These are phyloP conservation scores for Gastrolobium villosum DNA, from an alignment of 306 rosid genomes.

Conservation along the genomic window DNA sequence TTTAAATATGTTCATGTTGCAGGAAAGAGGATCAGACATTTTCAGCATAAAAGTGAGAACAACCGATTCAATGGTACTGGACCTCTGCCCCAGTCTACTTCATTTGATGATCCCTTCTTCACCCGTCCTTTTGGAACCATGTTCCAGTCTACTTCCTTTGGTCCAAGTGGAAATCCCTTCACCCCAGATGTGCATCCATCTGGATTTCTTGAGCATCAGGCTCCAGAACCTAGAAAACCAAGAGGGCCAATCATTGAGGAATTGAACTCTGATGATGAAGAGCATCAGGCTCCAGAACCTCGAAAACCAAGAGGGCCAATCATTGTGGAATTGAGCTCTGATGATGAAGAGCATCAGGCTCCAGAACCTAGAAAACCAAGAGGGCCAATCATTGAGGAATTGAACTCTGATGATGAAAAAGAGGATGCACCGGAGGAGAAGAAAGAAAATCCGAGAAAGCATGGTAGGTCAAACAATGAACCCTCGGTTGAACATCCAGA, in stretches of 20 bases:
- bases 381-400: slow-evolving; percentile 77
- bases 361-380: slow-evolving; percentile 28
- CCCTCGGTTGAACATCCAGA: slow-evolving; percentile 13
- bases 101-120: too few relatives aligned
- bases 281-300: too few relatives aligned
- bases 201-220: too few relatives aligned
- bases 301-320: too few relatives aligned
- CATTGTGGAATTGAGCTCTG: too few relatives aligned
- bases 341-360: too few relatives aligned
- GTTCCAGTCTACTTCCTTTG: too few relatives aligned
- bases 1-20: slow-evolving; percentile 11
- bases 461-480: slow-evolving; percentile 52
- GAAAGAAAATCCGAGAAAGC: slow-evolving; percentile 62
- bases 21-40: slow-evolving; percentile 56
- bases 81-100: slow-evolving; percentile 62
- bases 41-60: slow-evolving; percentile 50
- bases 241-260: too few relatives aligned
- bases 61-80: too few relatives aligned
- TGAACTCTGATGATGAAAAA: slow-evolving; percentile 67
- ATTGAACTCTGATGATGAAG: too few relatives aligned
- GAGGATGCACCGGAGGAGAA: slow-evolving; percentile 51
- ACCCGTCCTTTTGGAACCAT: too few relatives aligned
- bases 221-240: too few relatives aligned
- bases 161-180: slow-evolving; percentile 53
- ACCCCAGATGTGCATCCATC: slow-evolving; percentile 32